phyloP scores from a whole-genome alignment of 2,329 filamentous ascomycete genomes.

The Colletotrichum musicola region DNA sequence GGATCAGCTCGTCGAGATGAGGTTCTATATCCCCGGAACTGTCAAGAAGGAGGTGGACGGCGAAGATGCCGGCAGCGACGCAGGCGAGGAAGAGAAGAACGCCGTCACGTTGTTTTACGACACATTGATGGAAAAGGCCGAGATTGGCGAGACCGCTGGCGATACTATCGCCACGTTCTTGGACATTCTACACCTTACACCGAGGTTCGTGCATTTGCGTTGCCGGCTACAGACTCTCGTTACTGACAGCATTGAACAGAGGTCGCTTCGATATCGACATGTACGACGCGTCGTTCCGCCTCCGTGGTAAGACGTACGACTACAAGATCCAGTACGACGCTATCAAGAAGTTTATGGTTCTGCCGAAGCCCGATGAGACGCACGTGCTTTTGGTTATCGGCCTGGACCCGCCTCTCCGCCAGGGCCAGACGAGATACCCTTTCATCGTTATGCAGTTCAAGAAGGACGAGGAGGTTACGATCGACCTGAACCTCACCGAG shows the following conservation, averaged over 20 bases:
- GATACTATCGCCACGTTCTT: conserved; percentile 98
- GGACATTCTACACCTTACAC: conserved; percentile 96
- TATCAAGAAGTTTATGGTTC: conserved; percentile 98
- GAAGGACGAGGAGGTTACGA: conserved; percentile 95
- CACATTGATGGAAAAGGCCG: conserved; percentile 96
- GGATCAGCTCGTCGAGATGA: conserved; percentile 97
- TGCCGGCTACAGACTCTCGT: not conserved
- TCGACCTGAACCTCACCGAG: conserved; percentile 96
- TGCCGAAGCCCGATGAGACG: conserved; percentile 98
- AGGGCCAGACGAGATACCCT: conserved; percentile 97
- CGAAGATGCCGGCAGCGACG: conserved; percentile 77
- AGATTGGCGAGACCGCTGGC: conserved; percentile 98
- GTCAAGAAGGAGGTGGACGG: conserved; percentile 82
- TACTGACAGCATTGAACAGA: conserved; percentile 63
- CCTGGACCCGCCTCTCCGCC: conserved; percentile 91
- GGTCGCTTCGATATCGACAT: conserved; percentile 99
- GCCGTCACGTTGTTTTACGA: conserved; percentile 98
- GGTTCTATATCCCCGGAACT: conserved; percentile 96
- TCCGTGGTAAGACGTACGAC: conserved; percentile 99
- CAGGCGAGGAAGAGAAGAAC: conserved; percentile 85
- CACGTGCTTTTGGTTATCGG: conserved; percentile 96
- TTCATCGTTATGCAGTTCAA: conserved; percentile 99
- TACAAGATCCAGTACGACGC: conserved; percentile 99
- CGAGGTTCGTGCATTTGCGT: conserved; percentile 69
- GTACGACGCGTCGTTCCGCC: conserved; percentile 97